Conservation (phyloP, 805 yeast genomes). For the Sugiyamaella americana region DNA sequence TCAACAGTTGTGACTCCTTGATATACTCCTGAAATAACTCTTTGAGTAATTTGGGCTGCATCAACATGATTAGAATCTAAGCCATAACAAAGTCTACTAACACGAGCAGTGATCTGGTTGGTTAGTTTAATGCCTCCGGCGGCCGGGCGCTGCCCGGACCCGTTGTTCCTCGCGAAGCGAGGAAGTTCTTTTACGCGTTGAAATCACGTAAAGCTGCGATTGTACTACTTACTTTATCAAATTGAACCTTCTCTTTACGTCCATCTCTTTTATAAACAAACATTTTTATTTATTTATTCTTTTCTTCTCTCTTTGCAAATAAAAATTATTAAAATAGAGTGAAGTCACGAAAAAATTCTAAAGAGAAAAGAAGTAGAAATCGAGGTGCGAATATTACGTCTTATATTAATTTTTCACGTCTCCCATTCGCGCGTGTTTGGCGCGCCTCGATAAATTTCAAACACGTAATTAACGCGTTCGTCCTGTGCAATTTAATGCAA, state of each 20-base stretch:
- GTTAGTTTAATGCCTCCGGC: no score
- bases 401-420: no score
- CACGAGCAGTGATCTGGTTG: conserved; percentile 85
- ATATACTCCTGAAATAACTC: conserved; percentile 87
- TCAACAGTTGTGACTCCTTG: conserved; percentile 95
- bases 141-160: no score
- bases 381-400: background rate
- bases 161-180: no score
- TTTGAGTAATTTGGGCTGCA: conserved; percentile 91
- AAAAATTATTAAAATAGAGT: background rate
- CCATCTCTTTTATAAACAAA: conserved; percentile 50
- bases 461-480: no score
- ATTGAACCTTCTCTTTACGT: conserved; percentile 87
- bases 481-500: no score
- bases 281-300: conserved; percentile 8
- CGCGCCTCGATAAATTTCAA: no score
- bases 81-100: conserved; percentile 90
- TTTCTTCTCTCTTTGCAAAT: background rate
- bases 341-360: background rate
- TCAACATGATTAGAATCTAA: conserved; percentile 88
- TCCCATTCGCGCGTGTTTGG: no score
- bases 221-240: conserved; percentile 57
- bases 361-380: background rate
- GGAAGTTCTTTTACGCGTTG: no score
- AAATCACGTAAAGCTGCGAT: no score